Conservation (phyloP, 345 rosid genomes). For the Sisymbrium irio region DNA sequence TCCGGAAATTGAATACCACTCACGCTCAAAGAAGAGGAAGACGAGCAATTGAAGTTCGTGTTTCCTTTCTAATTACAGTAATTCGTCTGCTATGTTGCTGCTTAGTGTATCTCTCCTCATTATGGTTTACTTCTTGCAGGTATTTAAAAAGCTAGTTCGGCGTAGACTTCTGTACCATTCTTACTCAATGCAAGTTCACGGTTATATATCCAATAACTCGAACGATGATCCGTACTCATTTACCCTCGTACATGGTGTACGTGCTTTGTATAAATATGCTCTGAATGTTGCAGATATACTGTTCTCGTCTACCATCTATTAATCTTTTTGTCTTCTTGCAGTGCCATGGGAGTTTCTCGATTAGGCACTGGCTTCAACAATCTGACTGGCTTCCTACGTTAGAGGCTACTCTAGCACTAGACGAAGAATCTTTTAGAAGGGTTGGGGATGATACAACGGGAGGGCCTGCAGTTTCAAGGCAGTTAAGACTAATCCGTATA, state of each 20-base stretch:
- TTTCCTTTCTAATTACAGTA: not conserved
- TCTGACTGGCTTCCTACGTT: slow-evolving; percentile 94
- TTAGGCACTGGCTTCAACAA: slow-evolving; percentile 95
- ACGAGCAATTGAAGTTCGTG: slow-evolving; percentile 80
- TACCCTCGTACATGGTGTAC: slow-evolving; percentile 82
- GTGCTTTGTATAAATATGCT: slow-evolving; percentile 17
- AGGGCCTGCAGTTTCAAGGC: slow-evolving; percentile 93
- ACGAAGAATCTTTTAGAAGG: slow-evolving; percentile 78
- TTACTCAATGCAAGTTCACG: slow-evolving; percentile 95
- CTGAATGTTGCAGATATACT: not conserved
- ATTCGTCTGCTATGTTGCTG: not conserved
- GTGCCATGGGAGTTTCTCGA: slow-evolving; percentile 94
- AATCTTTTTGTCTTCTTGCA: slow-evolving; percentile 29
- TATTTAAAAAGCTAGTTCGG: slow-evolving; percentile 73
- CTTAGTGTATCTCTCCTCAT: not conserved
- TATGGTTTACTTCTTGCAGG: slow-evolving; percentile 42
- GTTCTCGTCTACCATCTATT: not conserved
- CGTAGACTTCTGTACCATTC: slow-evolving; percentile 84
- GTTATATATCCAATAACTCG: slow-evolving; percentile 50
- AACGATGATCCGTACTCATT: slow-evolving; percentile 48
- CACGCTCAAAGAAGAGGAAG: slow-evolving; percentile 87
- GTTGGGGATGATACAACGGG: slow-evolving; percentile 96
- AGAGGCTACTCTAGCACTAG: slow-evolving; percentile 92
- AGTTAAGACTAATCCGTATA: slow-evolving; percentile 69
- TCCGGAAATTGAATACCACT: slow-evolving; percentile 60